These are phyloP conservation scores for Coniophora puteana DNA, from an alignment of 1,284 basidiomycete genomes.

Conservation along the genomic window DNA sequence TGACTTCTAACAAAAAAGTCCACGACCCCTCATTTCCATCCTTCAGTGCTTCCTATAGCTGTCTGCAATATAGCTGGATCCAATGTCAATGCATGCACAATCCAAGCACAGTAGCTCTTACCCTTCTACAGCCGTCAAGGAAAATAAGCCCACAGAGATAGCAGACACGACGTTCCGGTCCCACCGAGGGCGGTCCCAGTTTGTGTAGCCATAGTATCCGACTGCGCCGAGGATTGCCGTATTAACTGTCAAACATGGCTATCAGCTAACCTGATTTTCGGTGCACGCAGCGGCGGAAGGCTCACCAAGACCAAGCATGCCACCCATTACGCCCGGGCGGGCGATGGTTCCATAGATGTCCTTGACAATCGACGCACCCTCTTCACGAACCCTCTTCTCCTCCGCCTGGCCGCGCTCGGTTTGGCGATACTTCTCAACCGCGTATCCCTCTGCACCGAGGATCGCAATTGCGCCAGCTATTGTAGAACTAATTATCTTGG, in stretches of 20 bases:
- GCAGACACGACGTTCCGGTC: conserved; percentile 65
- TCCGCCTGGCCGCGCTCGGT: conserved; percentile 58
- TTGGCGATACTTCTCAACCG: conserved; percentile 58
- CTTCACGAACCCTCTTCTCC: conserved; percentile 53
- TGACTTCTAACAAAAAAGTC: too few species aligned
- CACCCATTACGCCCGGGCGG: conserved; percentile 67
- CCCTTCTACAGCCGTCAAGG: conserved; percentile 71
- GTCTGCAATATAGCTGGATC: conserved; percentile 27
- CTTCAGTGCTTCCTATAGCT: conserved; percentile 17
- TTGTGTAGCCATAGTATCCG: conserved; percentile 64
- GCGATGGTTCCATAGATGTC: conserved; percentile 58
- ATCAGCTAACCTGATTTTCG: not conserved
- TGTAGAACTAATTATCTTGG: conserved; percentile 49
- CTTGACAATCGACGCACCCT: conserved; percentile 60
- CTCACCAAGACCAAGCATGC: conserved; percentile 62
- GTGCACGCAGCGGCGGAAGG: conserved; percentile 8
- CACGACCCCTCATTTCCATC: too few species aligned
- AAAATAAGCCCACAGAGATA: conserved; percentile 59
- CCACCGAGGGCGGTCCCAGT: conserved; percentile 72
- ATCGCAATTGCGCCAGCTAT: conserved; percentile 53
- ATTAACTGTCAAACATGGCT: conserved; percentile 53
- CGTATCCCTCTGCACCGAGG: conserved; percentile 60
- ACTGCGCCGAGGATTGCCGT: conserved; percentile 62
- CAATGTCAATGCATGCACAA: too few species aligned
- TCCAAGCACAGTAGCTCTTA: conserved; percentile 32